Base-by-base conservation (phyloP, 2,329 filamentous ascomycete genomes). In the Phyllosticta citrichinensis region DNA sequence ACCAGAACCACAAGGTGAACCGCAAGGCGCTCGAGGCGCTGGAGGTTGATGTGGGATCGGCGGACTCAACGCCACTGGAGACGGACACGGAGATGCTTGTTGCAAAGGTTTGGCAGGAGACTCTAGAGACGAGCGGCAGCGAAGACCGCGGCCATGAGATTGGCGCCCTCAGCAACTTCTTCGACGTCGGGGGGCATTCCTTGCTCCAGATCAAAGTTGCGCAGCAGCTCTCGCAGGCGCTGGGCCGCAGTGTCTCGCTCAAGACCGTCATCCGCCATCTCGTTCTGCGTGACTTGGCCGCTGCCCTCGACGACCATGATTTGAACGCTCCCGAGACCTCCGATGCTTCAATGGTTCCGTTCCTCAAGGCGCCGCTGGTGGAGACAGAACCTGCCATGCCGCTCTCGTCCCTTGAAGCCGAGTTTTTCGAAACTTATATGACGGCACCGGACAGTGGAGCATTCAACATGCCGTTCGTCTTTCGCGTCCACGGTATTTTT, bases 181-280 rank as follows among this genome's bases (percentile, higher is more conserved):
- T 63, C 58, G 62, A 47, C 10, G 33, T 63, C 40, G 62, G 62
- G 5, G 62, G 62, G 10, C 59, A 63, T 19, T 63, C 62, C 5
- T 50, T 63, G 33, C 62, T 60, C 11, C 62, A 63, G 52, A 61
- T 63, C 30, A 52, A 51, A 24, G 54, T 58, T 3, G 62, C 62
- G 25, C 62, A 61, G 52, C 57, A 58, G 53, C 57, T 61, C 27
- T 61, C 62, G 17, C 27, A 27, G 51, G 50, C 52, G 9, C 55
- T 60, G 59, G 25, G 11, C 14, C 24, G 54, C 11, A 14, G 17
- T n/a, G 55, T 63, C 50, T 55, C 62, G 19, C 35, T 63, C 35
- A 52, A 27, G 50, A 63, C 33, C 6, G 52, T 63, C 55, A 58
- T 63, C 40, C 50, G 55, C 1, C 56, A 61, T 19, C 59, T 54